Percentiles rank a stretch among this genome's conserved stretches.
These are phyloP conservation scores for Orbilia blumenaviensis DNA, from an alignment of 2,329 filamentous ascomycete genomes.

Conservation along the genomic window DNA sequence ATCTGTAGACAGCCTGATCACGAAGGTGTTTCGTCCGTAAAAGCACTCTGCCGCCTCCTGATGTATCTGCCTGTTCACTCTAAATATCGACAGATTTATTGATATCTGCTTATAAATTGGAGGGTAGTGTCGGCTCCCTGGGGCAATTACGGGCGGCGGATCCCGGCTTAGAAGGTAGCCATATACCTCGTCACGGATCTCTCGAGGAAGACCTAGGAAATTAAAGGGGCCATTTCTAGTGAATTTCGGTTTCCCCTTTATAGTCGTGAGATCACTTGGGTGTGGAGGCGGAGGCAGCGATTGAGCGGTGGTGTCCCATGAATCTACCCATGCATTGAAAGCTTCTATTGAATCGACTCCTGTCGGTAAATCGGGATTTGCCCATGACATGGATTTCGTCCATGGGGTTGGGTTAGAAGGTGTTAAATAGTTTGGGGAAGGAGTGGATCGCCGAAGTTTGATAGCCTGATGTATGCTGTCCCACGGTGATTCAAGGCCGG, in stretches of 20 bases:
- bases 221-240: neutral
- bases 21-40: slow-evolving; percentile 14
- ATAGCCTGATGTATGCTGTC: too few species aligned
- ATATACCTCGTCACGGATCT: slow-evolving; percentile 37
- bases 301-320: neutral
- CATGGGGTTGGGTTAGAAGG: too few species aligned
- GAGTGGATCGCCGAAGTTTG: too few species aligned
- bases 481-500: too few species aligned
- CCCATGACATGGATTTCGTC: too few species aligned
- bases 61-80: slow-evolving; percentile 23
- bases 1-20: neutral
- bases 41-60: slow-evolving; percentile 19
- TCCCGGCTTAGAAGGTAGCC: neutral
- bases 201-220: slow-evolving; percentile 27
- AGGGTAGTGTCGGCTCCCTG: neutral
- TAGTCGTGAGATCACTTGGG: neutral
- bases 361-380: too few species aligned
- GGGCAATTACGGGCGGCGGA: neutral
- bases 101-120: slow-evolving; percentile 3
- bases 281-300: neutral
- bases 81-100: slow-evolving; percentile 2
- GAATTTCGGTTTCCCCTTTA: neutral
- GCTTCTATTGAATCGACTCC: too few species aligned
- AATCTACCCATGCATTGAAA: too few species aligned
- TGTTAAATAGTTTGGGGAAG: too few species aligned